Evolutionary conservation across 805 yeast species (phyloP).

Genomic region (Metschnikowia kunwiensis): DNA sequence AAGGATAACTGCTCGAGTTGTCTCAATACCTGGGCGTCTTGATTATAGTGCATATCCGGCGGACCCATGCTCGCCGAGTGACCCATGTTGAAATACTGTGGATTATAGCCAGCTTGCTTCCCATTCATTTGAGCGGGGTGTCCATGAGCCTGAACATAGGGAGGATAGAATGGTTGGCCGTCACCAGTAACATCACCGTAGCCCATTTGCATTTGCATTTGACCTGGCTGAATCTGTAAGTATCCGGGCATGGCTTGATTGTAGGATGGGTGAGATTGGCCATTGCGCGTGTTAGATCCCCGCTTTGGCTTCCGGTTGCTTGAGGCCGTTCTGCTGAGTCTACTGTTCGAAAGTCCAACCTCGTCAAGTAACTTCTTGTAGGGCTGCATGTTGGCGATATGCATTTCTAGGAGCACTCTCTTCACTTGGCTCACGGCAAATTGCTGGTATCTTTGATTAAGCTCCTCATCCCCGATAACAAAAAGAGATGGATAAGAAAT

Average conservation of each 20-base stretch:
- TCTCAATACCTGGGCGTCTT: slow-evolving; percentile 35
- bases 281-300: slow-evolving; percentile 7
- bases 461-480: slow-evolving; percentile 19
- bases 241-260: neutral
- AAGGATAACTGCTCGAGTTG: slow-evolving; percentile 46
- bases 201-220: slow-evolving; percentile 3
- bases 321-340: slow-evolving; percentile 29
- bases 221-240: neutral
- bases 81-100: neutral
- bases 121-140: neutral
- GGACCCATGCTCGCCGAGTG: neutral
- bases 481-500: slow-evolving; percentile 66
- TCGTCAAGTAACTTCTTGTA: slow-evolving; percentile 89
- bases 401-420: slow-evolving; percentile 56
- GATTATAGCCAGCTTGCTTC: neutral
- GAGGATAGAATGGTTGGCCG: neutral
- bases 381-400: slow-evolving; percentile 57
- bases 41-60: slow-evolving; percentile 2
- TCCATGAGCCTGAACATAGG: neutral
- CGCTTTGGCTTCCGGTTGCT: slow-evolving; percentile 26
- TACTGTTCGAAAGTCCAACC: slow-evolving; percentile 60
- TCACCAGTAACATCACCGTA: neutral
- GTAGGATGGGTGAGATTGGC: slow-evolving; percentile 1
- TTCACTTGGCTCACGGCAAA: slow-evolving; percentile 62
- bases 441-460: slow-evolving; percentile 42